Evolutionary conservation across 2,329 filamentous ascomycete species (phyloP).

Genomic region (Ophiostoma sp.): DNA sequence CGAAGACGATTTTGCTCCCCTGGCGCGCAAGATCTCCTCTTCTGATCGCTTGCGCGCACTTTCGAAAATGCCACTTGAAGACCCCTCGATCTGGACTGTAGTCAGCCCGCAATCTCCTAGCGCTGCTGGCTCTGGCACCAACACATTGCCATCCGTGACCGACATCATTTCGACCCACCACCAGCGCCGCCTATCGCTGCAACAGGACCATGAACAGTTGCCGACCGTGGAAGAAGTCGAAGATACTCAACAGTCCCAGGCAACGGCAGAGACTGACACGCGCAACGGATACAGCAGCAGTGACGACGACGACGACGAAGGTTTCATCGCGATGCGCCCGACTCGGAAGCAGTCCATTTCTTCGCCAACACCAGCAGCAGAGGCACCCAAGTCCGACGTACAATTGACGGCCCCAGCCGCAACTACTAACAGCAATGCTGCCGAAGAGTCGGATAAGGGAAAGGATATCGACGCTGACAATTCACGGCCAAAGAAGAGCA

Average conservation of each 20-base stretch:
- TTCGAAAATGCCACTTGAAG: slow-evolving; percentile 36
- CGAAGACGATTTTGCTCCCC: slow-evolving; percentile 33
- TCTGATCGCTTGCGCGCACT: slow-evolving; percentile 37
- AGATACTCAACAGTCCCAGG: not conserved
- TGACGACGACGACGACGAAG: slow-evolving; percentile 24
- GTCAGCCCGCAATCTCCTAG: slow-evolving; percentile 31
- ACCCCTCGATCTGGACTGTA: slow-evolving; percentile 35
- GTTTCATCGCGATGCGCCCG: slow-evolving; percentile 26
- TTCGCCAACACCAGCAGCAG: not conserved
- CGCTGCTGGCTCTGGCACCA: slow-evolving; percentile 7
- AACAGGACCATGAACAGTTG: not conserved
- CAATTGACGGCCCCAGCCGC: not conserved
- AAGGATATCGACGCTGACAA: not conserved
- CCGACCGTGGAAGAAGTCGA: slow-evolving; percentile 8
- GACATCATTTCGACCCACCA: slow-evolving; percentile 12
- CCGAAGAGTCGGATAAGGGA: not conserved
- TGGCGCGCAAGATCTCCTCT: slow-evolving; percentile 36
- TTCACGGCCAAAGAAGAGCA: not conserved
- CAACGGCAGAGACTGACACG: not conserved
- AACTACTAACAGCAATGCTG: not conserved
- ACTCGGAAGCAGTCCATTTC: slow-evolving; percentile 14
- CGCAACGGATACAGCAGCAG: slow-evolving; percentile 1
- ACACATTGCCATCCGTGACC: not conserved
- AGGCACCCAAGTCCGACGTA: not conserved
- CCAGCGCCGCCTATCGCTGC: slow-evolving; percentile 2